Evolutionary conservation across 2,329 filamentous ascomycete genomes (phyloP), one percentile per base, ranked within the genome.

Genomic region (Xylaria arbuscula): DNA sequence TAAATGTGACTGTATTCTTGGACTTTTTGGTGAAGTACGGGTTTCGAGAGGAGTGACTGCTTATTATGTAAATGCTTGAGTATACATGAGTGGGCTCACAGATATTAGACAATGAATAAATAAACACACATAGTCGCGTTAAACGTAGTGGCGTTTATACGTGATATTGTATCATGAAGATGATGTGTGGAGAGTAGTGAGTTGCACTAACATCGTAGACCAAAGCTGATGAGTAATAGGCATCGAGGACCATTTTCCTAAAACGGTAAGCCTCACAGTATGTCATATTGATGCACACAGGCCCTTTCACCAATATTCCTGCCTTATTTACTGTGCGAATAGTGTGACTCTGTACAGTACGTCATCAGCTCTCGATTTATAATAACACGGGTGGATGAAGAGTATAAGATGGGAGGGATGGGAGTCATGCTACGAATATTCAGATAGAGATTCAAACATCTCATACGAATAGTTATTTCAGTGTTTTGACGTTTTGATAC

Each of bases 211-310:
- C 28, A 28, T 28, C 28, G 28, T 28, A 28, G 28, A 28, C 28
- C 28, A 28, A 5, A 28, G 2, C 28, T 67, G 65, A 64, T 64
- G 55, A 59, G 32, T 64, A 54, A 68, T 19, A 42, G 45, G 24
- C 13, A 47, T 42, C 1, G 64, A 67, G 65, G 68, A 74, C 71
- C 71, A 71, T 73, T 73, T 74, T 22, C 71, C 69, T 48, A 68
- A 69, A 70, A 62, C 1, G 66, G 69, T 55, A 72, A 69, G 63
- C 15, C 2, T 3, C n/a, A 66, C 51, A 54, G 67, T 69, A 40
- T 64, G 11, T 40, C 10, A 28, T 3, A 15, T 24, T 1, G n/a
- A n/a, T 17, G 45, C 36, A 48, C 8, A 42, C 47, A 28, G 55
- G 11, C 9, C 9, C 19, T 2, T 1, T 8, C 3, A 7, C 38